Conservation (phyloP, 1,284 basidiomycete genomes). For the Apiotrichum porosum region DNA sequence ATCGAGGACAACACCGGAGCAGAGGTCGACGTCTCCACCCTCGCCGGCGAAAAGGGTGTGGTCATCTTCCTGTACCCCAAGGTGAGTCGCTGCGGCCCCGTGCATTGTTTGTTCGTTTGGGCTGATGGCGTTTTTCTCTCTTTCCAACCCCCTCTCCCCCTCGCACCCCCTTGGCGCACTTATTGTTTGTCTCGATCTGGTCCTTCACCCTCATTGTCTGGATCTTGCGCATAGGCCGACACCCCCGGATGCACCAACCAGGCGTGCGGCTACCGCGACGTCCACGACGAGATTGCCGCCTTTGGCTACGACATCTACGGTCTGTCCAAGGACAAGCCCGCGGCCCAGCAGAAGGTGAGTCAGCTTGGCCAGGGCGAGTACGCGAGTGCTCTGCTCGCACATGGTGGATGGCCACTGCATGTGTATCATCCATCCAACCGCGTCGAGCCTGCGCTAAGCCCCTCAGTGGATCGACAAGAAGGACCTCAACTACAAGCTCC, state of each 20-base stretch:
- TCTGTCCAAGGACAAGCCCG: conserved; percentile 73
- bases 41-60: conserved; percentile 61
- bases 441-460: conserved; percentile 1
- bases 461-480: conserved; percentile 55
- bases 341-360: conserved; percentile 69
- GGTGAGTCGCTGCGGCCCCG: conserved; percentile 20
- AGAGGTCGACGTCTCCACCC: conserved; percentile 44
- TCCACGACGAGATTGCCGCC: conserved; percentile 66
- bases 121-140: conserved; percentile 49
- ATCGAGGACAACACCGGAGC: conserved; percentile 60
- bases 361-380: neutral
- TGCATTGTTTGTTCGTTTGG: neutral
- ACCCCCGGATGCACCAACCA: conserved; percentile 74
- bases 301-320: conserved; percentile 75
- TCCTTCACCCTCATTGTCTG: too few relatives aligned
- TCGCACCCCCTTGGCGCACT: too few relatives aligned
- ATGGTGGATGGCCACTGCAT: neutral
- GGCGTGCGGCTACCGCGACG: conserved; percentile 82
- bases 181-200: too few relatives aligned
- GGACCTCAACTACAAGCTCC: conserved; percentile 71
- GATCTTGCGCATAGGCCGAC: too few relatives aligned
- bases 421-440: too few relatives aligned
- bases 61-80: conserved; percentile 67
- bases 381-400: neutral
- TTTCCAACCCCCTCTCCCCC: too few relatives aligned